Conservation (phyloP, 2,329 filamentous ascomycete species). For the Chrysoporthe deuterocubensis region DNA sequence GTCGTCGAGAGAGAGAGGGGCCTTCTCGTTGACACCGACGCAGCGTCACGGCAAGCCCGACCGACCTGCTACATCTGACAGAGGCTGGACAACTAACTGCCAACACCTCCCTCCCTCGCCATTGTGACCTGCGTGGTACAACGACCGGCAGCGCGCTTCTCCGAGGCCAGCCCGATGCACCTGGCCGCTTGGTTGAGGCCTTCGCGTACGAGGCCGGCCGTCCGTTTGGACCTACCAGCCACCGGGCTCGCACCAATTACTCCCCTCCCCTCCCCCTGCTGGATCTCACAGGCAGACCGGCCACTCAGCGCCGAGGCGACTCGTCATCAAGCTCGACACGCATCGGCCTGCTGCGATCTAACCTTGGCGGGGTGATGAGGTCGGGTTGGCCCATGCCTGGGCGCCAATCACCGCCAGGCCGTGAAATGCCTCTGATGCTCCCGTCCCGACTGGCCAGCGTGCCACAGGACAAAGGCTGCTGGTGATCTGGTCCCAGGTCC, state of each 20-base stretch:
- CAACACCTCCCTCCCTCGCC: neutral
- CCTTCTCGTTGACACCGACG: conserved; percentile 2
- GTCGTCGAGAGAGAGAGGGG: conserved; percentile 3
- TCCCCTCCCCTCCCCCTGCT: neutral
- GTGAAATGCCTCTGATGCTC: conserved; percentile 20
- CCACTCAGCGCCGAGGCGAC: neutral
- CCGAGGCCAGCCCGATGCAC: conserved; percentile 13
- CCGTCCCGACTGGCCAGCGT: conserved; percentile 13
- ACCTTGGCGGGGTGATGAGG: conserved; percentile 13
- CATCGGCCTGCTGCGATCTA: conserved; percentile 4
- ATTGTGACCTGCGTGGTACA: neutral
- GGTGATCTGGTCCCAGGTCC: conserved; percentile 11
- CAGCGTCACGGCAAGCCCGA: conserved; percentile 11
- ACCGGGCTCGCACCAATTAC: neutral
- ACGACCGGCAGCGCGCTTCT: neutral
- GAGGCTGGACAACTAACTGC: neutral
- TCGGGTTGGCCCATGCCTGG: neutral
- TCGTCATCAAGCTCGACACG: neutral
- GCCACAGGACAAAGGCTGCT: conserved; percentile 8
- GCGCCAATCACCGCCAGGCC: conserved; percentile 20
- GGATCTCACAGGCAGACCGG: too few relatives aligned
- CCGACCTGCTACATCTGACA: neutral
- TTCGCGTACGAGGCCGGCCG: neutral
- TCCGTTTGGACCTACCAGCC: neutral
- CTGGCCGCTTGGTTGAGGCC: neutral